Evolutionary conservation across 495 filamentous ascomycete genomes (phyloP).

Genomic region (Annulohypoxylon stygium): DNA sequence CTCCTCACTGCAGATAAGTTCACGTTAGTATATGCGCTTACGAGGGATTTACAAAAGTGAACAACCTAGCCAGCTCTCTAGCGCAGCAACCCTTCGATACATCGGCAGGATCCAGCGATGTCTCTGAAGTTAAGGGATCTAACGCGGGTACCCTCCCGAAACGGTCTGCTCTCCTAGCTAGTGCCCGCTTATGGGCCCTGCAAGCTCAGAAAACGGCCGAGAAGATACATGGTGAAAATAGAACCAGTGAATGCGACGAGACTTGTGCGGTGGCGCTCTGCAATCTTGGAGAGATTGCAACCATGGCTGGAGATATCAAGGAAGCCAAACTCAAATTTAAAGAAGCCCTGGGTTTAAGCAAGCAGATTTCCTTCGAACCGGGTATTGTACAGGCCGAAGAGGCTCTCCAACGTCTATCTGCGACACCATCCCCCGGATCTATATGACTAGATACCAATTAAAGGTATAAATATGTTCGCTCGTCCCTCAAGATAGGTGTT

Average conservation of each 20-base stretch:
- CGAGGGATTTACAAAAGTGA: slow-evolving; percentile 62
- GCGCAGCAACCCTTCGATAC: slow-evolving; percentile 72
- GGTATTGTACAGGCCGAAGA: slow-evolving; percentile 72
- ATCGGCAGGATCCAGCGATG: slow-evolving; percentile 47
- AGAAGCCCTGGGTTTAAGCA: slow-evolving; percentile 73
- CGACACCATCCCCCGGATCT: slow-evolving; percentile 6
- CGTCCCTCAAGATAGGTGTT: neutral
- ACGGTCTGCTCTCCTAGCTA: slow-evolving; percentile 61
- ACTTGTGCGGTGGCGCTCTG: slow-evolving; percentile 86
- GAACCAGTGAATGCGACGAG: slow-evolving; percentile 85
- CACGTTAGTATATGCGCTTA: slow-evolving; percentile 16
- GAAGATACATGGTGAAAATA: slow-evolving; percentile 60
- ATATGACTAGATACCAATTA: slow-evolving; percentile 11
- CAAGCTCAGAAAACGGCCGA: slow-evolving; percentile 47
- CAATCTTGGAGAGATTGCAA: slow-evolving; percentile 86
- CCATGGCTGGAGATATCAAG: slow-evolving; percentile 72
- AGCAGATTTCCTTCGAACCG: slow-evolving; percentile 72
- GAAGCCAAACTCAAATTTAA: slow-evolving; percentile 73
- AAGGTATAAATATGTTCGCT: neutral
- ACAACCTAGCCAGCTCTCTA: slow-evolving; percentile 75
- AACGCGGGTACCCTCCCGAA: slow-evolving; percentile 54
- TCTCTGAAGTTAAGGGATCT: slow-evolving; percentile 29
- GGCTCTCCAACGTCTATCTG: slow-evolving; percentile 65
- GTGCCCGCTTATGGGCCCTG: slow-evolving; percentile 50
- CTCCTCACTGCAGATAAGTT: neutral